Conservation (phyloP, 2,329 filamentous ascomycete genomes). For the Didymella keratinophila region DNA sequence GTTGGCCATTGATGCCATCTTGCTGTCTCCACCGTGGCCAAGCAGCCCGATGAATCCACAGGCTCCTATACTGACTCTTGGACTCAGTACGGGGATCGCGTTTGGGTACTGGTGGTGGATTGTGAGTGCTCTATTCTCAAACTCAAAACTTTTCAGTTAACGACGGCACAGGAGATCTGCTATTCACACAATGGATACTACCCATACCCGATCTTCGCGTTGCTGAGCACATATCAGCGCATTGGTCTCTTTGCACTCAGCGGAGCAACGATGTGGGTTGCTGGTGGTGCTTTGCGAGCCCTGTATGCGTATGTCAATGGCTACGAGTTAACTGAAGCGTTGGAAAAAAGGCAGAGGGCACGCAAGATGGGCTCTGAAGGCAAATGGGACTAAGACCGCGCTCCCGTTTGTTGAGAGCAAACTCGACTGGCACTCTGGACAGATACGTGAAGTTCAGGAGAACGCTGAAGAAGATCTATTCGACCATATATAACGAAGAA, state of each 20-base stretch:
- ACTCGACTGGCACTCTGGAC: background rate
- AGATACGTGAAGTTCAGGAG: background rate
- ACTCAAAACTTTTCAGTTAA: background rate
- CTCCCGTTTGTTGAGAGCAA: background rate
- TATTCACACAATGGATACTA: slow-evolving; percentile 75
- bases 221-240: slow-evolving; percentile 71
- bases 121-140: slow-evolving; percentile 1
- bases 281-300: slow-evolving; percentile 73
- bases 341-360: slow-evolving; percentile 30
- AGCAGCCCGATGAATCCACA: slow-evolving; percentile 58
- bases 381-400: slow-evolving; percentile 29
- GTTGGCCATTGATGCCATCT: slow-evolving; percentile 69
- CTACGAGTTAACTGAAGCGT: slow-evolving; percentile 33
- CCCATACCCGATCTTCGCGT: slow-evolving; percentile 83
- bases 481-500: slow-evolving; percentile 10
- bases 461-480: slow-evolving; percentile 7
- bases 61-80: slow-evolving; percentile 65
- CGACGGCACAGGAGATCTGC: slow-evolving; percentile 65
- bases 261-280: slow-evolving; percentile 74
- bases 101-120: slow-evolving; percentile 80
- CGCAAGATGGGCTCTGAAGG: slow-evolving; percentile 27
- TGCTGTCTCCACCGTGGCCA: slow-evolving; percentile 75
- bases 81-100: slow-evolving; percentile 65
- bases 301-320: slow-evolving; percentile 74
- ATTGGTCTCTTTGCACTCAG: slow-evolving; percentile 73